Evolutionary conservation across 352 stramenopile genomes (phyloP).

Genomic region (Pythium biforme): DNA sequence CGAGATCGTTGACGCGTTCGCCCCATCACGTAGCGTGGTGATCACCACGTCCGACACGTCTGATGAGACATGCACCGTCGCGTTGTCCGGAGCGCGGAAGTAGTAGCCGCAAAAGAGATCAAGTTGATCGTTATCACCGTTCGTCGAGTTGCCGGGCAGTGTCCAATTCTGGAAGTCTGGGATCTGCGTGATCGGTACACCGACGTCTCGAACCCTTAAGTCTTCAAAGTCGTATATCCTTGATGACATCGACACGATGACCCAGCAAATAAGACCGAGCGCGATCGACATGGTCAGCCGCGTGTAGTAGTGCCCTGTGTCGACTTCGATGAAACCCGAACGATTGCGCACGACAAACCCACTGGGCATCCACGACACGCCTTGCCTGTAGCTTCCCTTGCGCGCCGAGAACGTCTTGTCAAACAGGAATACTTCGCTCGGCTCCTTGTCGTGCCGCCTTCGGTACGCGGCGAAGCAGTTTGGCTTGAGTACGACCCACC

Average conservation of each 20-base stretch:
- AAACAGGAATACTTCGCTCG: constrained; percentile 86
- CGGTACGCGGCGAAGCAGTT: constrained; percentile 83
- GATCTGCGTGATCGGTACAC: constrained; percentile 23
- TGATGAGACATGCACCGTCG: constrained; percentile 49
- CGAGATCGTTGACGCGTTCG: constrained; percentile 28
- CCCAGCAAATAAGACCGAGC: constrained; percentile 64
- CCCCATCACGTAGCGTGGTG: constrained; percentile 41
- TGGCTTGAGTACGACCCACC: constrained; percentile 87
- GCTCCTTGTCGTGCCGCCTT: constrained; percentile 68
- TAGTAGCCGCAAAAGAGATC: constrained; percentile 74
- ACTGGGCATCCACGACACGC: constrained; percentile 87
- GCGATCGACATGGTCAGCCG: constrained; percentile 63
- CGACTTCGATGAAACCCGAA: constrained; percentile 81
- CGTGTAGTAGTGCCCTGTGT: constrained; percentile 87
- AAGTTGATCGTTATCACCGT: neutral
- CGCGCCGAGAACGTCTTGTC: constrained; percentile 77
- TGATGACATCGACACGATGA: constrained; percentile 58
- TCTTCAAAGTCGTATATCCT: constrained; percentile 60
- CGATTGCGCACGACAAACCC: constrained; percentile 78
- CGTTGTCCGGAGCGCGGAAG: constrained; percentile 50
- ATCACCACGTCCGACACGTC: constrained; percentile 39
- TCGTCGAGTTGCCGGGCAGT: neutral
- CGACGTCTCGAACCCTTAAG: constrained; percentile 33
- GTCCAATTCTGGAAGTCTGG: constrained; percentile 50
- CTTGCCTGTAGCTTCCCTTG: constrained; percentile 81